These are phyloP conservation scores for Lichtheimia ornata DNA, from an alignment of 371 early-diverging fungal species.

Conservation along the genomic window DNA sequence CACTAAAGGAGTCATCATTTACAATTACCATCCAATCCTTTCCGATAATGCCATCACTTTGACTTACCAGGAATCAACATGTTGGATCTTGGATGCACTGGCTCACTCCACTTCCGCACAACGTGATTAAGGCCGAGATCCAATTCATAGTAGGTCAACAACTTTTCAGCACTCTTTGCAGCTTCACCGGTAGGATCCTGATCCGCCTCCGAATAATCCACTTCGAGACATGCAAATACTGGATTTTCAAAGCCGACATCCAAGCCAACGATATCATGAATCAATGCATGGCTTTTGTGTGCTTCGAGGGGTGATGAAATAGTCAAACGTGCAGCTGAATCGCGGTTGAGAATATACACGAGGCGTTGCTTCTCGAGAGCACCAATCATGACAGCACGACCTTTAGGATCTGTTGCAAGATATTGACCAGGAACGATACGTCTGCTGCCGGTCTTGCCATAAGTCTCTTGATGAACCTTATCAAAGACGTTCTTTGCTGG, in stretches of 20 bases:
- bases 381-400: slow-evolving; percentile 94
- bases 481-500: slow-evolving; percentile 72
- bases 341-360: slow-evolving; percentile 94
- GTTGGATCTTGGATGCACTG: slow-evolving; percentile 79
- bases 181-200: slow-evolving; percentile 82
- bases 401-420: slow-evolving; percentile 94
- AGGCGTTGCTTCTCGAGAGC: slow-evolving; percentile 95
- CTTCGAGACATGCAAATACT: slow-evolving; percentile 92
- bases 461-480: slow-evolving; percentile 91
- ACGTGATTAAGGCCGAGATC: slow-evolving; percentile 98
- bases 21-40: too few relatives aligned
- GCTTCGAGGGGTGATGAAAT: slow-evolving; percentile 97
- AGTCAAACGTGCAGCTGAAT: slow-evolving; percentile 80
- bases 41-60: background rate
- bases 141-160: slow-evolving; percentile 93
- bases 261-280: slow-evolving; percentile 80
- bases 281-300: slow-evolving; percentile 79
- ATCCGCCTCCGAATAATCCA: slow-evolving; percentile 86
- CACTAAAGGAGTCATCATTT: slow-evolving; percentile 33
- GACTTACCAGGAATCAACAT: slow-evolving; percentile 74
- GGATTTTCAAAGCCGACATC: slow-evolving; percentile 99
- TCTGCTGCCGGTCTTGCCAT: slow-evolving; percentile 92
- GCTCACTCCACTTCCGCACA: slow-evolving; percentile 89
- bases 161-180: slow-evolving; percentile 73
- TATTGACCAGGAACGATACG: slow-evolving; percentile 95